Conservation (phyloP, 495 filamentous ascomycete genomes). For the Daldinia grandis region DNA sequence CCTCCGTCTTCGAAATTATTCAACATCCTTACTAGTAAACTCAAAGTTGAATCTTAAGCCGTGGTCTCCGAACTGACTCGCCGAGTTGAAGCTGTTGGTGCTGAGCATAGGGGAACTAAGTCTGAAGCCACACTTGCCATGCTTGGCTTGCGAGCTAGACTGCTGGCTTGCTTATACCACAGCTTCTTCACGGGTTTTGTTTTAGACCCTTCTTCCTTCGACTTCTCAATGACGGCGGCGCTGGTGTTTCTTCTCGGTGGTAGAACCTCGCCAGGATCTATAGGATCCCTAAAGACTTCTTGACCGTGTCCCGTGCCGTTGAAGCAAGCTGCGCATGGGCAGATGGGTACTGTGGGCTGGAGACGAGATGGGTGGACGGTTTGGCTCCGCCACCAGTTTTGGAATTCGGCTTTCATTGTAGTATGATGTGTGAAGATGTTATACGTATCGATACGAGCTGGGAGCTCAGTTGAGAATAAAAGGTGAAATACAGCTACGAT, state of each 20-base stretch:
- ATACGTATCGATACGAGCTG: neutral
- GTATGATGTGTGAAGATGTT: neutral
- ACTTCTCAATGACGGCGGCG: neutral
- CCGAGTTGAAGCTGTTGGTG: slow-evolving; percentile 11
- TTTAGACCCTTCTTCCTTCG: slow-evolving; percentile 10
- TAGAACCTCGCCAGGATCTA: slow-evolving; percentile 28
- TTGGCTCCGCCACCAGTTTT: slow-evolving; percentile 41
- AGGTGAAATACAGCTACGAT: neutral
- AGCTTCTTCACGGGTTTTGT: slow-evolving; percentile 16
- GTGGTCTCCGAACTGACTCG: neutral
- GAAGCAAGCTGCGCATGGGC: slow-evolving; percentile 45
- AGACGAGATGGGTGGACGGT: slow-evolving; percentile 29
- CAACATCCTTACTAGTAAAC: neutral
- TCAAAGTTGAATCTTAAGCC: slow-evolving; percentile 9
- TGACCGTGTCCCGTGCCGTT: slow-evolving; percentile 34
- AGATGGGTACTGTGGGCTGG: slow-evolving; percentile 34
- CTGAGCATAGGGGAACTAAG: slow-evolving; percentile 33
- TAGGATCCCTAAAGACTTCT: slow-evolving; percentile 30
- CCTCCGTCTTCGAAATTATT: neutral
- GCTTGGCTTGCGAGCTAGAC: slow-evolving; percentile 25
- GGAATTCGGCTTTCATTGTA: slow-evolving; percentile 37
- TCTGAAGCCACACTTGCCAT: slow-evolving; percentile 37
- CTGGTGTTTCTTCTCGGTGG: slow-evolving; percentile 12
- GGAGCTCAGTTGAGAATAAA: neutral
- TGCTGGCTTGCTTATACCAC: slow-evolving; percentile 32